Evolutionary conservation across 2,329 filamentous ascomycete species (phyloP), one percentile per base, ranked within the genome.

Genomic region (Colletotrichum salicis): DNA sequence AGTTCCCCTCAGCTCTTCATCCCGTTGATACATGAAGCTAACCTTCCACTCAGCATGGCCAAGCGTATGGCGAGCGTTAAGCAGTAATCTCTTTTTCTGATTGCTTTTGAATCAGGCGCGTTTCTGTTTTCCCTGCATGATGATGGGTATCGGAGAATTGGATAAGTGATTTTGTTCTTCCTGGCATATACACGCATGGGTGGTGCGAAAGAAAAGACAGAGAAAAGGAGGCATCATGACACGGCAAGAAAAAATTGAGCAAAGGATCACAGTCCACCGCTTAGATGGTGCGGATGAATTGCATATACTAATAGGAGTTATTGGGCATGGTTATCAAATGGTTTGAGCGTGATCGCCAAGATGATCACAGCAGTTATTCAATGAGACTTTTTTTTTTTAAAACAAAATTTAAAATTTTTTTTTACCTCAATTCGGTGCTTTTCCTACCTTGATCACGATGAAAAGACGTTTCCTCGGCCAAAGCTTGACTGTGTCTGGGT

Each of bases 31-130:
- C 22, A 4, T 35, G 37, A 65, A 15, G 7, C 67, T 67, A 68
- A 60, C 12, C n/a, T n/a, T 15, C 35, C 56, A 35, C 33, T 62
- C 74, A 92, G 90, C 79, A 92, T 92, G 90, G 90, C 90, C 27
- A 90, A 88, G 83, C 86, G 88, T 75, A 88, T 90, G 85, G 83
- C 86, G n/a, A 82, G 85, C 73, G 83, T 88, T 24, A 74, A 56
- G 45, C 19, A 52, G 27, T 60, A 22, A 48, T 10, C 15, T 24
- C 22, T 19, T 33, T 33, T n/a, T 35, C 19, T 11, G 13, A 37
- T 22, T 29, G 45, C 35, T 57, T 48, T 35, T 31, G 51, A 22
- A 56, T 19, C 24, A 48, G 60, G 45, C 35, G 13, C 45, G 29
- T 57, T 35, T 64, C 13, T 59, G 24, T 5, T 45, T 15, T 51